phyloP scores from a whole-genome alignment of 352 stramenopile genomes.

The Globisporangium okanoganense region DNA sequence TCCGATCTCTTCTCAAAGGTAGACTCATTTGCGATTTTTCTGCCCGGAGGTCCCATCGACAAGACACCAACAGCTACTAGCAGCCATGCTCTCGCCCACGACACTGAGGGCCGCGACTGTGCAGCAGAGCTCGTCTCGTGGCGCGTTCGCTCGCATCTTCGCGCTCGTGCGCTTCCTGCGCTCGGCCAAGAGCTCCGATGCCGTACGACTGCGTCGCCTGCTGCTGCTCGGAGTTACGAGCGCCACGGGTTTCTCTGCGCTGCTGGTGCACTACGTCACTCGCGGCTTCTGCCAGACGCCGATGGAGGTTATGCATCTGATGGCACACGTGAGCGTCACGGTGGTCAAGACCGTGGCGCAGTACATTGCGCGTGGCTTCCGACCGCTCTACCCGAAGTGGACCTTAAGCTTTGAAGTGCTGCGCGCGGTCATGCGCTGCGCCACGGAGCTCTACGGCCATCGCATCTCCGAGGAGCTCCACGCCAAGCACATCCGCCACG shows the following conservation, averaged over 20 bases:
- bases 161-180: slow-evolving; percentile 11
- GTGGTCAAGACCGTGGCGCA: not conserved
- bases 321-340: not conserved
- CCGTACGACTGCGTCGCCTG: not conserved
- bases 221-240: not conserved
- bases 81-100: slow-evolving; percentile 4
- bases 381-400: slow-evolving; percentile 29
- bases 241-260: not conserved
- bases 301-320: slow-evolving; percentile 8
- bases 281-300: slow-evolving; percentile 13
- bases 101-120: not conserved
- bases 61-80: not conserved
- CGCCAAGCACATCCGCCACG: slow-evolving; percentile 19
- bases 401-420: slow-evolving; percentile 31
- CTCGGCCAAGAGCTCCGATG: slow-evolving; percentile 1
- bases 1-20: no score
- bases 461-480: slow-evolving; percentile 18
- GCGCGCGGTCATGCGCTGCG: slow-evolving; percentile 16
- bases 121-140: not conserved
- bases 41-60: not conserved
- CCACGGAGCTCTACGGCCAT: slow-evolving; percentile 21
- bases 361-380: slow-evolving; percentile 15
- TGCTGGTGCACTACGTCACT: slow-evolving; percentile 8
- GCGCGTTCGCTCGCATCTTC: not conserved
- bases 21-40: not conserved